Evolutionary conservation across 176 grass and related monocot species (phyloP), one percentile per base, ranked within the genome.

Genomic region (Oryza punctata): DNA sequence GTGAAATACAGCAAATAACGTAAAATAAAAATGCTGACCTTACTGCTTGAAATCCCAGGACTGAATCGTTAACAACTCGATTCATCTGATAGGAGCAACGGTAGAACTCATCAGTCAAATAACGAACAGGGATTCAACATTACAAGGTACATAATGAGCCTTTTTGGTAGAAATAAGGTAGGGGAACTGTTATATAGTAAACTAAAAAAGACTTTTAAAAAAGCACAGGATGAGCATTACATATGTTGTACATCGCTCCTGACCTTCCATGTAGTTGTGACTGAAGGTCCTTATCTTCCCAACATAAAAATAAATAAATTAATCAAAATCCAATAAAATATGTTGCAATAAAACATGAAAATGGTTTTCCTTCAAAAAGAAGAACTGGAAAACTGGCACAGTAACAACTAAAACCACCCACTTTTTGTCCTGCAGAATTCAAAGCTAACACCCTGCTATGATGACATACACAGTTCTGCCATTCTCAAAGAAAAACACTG

Each of bases 221-320:
- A 50, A 76, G 1, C 76, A 40, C 13, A 9, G 15, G 27, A 85
- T 50, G 33, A 77, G 14, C 27, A 88, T 93, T 93, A 96, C 94
- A 77, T 91, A 78, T 75, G 94, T 93, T 9, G 23, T 57, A 65
- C 91, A 96, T n/a, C 73, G 72, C 54, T 78, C 69, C 63, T 86
- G 82, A 10, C 66, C 76, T 23, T 80, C 37, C 3, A 21, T 82
- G 83, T 76, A 91, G 72, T 85, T 88, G 82, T 96, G 91, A 23
- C 79, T 84, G 26, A 93, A 93, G 67, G 60, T 81, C 44, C 91
- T 88, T 77, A 63, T 67, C 94, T 96, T 79, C 30, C 68, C 65
- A 69, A 81, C 15, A 88, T 52, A 15, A 47, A 79, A 66, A 47
- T 3, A 57, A 57, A 38, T 37, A 59, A n/a, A 52, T 63, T 10